These are phyloP conservation scores for Haplosporangium sp. DNA, from an alignment of 371 early-diverging fungal genomes.

Conservation along the genomic window DNA sequence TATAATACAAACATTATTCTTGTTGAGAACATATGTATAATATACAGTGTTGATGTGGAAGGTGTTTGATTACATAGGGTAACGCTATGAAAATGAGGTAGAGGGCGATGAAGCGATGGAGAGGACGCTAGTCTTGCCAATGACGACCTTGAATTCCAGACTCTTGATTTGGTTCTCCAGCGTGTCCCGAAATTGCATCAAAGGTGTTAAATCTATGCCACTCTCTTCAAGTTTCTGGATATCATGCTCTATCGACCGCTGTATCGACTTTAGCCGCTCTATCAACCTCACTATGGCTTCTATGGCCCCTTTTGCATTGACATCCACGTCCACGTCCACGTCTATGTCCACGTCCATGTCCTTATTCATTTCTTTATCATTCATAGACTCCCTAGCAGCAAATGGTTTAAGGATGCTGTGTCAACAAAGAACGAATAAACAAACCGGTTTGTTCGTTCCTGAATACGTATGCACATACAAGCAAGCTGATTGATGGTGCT, in stretches of 20 bases:
- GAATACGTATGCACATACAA: too few species aligned
- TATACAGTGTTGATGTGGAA: not conserved
- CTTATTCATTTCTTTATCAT: not conserved
- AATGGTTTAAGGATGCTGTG: too few species aligned
- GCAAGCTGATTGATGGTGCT: too few species aligned
- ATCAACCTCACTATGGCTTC: conserved; percentile 2
- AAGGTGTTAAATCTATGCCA: not conserved
- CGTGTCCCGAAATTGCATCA: not conserved
- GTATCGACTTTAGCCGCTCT: conserved; percentile 3
- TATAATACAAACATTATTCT: not conserved
- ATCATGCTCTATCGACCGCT: conserved; percentile 5
- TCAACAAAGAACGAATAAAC: too few species aligned
- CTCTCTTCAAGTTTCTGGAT: not conserved
- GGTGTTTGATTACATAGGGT: too few species aligned
- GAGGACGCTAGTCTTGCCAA: conserved; percentile 1
- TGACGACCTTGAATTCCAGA: conserved; percentile 8
- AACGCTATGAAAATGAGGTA: not conserved
- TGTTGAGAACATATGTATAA: not conserved
- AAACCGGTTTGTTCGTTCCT: too few species aligned
- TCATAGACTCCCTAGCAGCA: too few species aligned
- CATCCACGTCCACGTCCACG: not conserved
- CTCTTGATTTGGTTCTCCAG: conserved; percentile 7
- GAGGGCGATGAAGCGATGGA: not conserved
- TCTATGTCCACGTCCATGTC: not conserved
- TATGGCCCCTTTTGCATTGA: not conserved